Evolutionary conservation across 148 eudicot species (phyloP), one percentile per base, ranked within the genome.

Genomic region (Polygonum aviculare): DNA sequence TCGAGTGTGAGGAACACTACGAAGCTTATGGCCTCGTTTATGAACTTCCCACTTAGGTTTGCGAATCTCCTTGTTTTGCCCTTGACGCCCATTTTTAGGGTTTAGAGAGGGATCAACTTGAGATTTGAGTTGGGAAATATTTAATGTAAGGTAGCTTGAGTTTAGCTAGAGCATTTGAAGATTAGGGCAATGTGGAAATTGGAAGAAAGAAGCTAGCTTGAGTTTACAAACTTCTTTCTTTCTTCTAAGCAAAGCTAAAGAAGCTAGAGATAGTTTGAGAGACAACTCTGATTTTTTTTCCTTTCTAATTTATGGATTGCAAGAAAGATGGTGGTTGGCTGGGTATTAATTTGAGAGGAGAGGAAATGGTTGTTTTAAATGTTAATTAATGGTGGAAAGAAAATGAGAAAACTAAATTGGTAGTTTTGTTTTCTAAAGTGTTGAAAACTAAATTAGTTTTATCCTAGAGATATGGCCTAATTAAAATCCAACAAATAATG

Each of bases 1-100:
- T 89, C 93, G 1, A 89, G 81, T 16, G 84, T 0, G 2, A 74
- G 73, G 78, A 89, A 89, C 3, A 89, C 77, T 1, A 89, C 1
- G 83, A 87, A 83, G 78, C 90, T 89, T 50, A 87, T 1, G 7
- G 85, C 52, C 21, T 84, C 60, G 74, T 85, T 87, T 9, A 86
- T 15, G 1, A 81, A 52, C 8, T 69, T 80, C 22, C 87, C 87
- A 0, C 80, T 72, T 60, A 75, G 40, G 5, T 41, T 48, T 5
- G 80, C 36, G 59, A 71, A 67, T 14, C 67, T 76, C 70, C 40
- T 79, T 26, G 45, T 12, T 19, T 69, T 55, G 10, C 69, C 7
- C 33, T 54, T 49, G 12, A 36, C 3, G 6, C 31, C 7, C 22
- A 14, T 74, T 33, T 10, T 12, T 49, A 21, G 55, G 41, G 41